Evolutionary conservation across 768 basidiomycete species (phyloP).

Genomic region (Trichaptum fuscoviolaceum): DNA sequence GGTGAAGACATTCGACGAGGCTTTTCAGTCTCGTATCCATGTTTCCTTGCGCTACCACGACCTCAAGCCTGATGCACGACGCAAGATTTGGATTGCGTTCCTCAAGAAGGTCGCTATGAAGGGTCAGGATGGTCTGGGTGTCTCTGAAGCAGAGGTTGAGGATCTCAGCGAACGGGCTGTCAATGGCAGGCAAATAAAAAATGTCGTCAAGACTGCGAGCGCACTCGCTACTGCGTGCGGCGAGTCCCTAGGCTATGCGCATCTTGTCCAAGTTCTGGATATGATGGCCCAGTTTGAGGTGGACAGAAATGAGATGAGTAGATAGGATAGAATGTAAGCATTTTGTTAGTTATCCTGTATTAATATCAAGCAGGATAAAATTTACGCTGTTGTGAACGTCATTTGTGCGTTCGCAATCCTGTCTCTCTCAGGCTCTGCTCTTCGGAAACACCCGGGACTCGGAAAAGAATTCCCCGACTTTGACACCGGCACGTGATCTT

Average conservation of each 20-base stretch:
- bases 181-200: constrained; percentile 68
- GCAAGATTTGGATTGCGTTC: constrained; percentile 62
- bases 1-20: constrained; percentile 32
- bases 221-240: constrained; percentile 47
- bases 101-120: constrained; percentile 39
- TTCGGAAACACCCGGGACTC: no score
- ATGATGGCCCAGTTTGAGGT: constrained; percentile 52
- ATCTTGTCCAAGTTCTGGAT: constrained; percentile 54
- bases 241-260: constrained; percentile 39
- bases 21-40: constrained; percentile 25
- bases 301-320: neutral
- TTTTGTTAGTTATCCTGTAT: no score
- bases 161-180: constrained; percentile 45
- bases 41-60: constrained; percentile 54
- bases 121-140: neutral
- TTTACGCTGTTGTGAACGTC: no score
- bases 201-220: constrained; percentile 59
- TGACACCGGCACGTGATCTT: no score
- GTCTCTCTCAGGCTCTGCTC: no score
- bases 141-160: constrained; percentile 28
- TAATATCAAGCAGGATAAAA: no score
- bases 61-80: constrained; percentile 45
- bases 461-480: no score
- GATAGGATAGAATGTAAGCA: neutral
- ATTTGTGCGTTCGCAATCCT: no score